Conservation (phyloP, 371 early-diverging fungal species). For the Saksenaea oblongispora region DNA sequence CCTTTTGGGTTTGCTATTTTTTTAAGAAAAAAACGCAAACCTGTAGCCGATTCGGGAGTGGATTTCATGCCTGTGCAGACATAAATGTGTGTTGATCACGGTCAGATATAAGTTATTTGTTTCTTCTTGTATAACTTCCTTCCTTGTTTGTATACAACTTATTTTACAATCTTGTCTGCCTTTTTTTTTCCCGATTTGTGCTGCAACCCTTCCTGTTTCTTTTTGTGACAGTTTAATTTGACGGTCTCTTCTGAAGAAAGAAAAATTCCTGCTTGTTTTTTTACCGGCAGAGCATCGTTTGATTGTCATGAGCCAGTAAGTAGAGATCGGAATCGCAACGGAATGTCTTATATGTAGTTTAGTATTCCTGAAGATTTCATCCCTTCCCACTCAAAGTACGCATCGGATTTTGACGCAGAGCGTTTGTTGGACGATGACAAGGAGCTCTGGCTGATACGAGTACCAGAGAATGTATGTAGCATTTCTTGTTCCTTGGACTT, state of each 20-base stretch:
- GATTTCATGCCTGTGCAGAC: too few species aligned
- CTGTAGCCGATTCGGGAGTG: too few species aligned
- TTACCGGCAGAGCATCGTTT: neutral
- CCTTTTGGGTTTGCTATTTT: too few species aligned
- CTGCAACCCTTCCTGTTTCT: too few species aligned
- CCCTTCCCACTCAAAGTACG: neutral
- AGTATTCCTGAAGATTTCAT: constrained; percentile 1
- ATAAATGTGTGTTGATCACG: too few species aligned
- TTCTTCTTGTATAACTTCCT: too few species aligned
- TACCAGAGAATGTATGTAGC: constrained; percentile 45
- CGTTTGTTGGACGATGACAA: constrained; percentile 34
- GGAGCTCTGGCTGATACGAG: constrained; percentile 51
- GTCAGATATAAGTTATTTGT: too few species aligned
- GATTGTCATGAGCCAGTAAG: neutral
- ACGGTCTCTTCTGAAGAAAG: neutral
- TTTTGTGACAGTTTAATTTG: neutral
- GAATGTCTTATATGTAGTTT: neutral
- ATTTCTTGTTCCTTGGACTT: neutral
- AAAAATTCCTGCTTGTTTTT: neutral
- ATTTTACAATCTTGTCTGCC: too few species aligned
- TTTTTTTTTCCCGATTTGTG: too few species aligned
- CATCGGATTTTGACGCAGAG: neutral
- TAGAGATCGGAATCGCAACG: neutral
- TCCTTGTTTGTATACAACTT: too few species aligned
- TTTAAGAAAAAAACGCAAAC: too few species aligned